These are phyloP conservation scores for Colletotrichum australisinense DNA, from an alignment of 2,329 filamentous ascomycete species.

Conservation along the genomic window DNA sequence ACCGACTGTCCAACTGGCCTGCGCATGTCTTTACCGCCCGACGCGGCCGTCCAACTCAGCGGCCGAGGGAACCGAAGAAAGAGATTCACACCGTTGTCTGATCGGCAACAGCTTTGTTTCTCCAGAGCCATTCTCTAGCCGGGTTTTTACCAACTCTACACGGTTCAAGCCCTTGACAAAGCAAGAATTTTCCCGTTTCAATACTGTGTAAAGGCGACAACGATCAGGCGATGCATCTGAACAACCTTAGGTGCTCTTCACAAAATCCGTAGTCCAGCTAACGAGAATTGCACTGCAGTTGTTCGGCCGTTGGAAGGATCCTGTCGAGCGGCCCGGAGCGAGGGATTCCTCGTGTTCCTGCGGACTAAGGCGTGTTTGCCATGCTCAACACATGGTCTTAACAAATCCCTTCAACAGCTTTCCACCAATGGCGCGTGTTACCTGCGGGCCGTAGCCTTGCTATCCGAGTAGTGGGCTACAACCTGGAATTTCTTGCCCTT, in stretches of 20 bases:
- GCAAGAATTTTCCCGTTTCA: neutral
- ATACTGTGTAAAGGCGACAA: neutral
- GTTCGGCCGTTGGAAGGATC: constrained; percentile 10
- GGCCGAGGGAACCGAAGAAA: neutral
- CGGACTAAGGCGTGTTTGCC: constrained; percentile 21
- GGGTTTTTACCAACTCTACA: neutral
- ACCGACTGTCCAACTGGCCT: neutral
- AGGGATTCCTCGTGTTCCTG: constrained; percentile 19
- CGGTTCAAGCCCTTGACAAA: neutral
- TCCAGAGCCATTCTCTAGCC: neutral
- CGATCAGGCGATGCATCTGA: neutral
- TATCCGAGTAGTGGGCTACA: constrained; percentile 3
- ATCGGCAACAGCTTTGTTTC: neutral
- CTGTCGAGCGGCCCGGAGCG: constrained; percentile 19
- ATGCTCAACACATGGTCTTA: constrained; percentile 21
- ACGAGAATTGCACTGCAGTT: neutral
- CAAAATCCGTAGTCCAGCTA: neutral
- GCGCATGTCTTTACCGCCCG: neutral
- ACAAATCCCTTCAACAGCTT: constrained; percentile 3
- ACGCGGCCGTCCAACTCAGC: neutral
- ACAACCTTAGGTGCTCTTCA: neutral
- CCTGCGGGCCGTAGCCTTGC: neutral
- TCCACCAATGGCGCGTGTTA: constrained; percentile 26
- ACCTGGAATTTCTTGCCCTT: neutral
- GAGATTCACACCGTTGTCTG: neutral